phyloP scores from a whole-genome alignment of 106 monocot genomes.

The Acorus calamus region DNA sequence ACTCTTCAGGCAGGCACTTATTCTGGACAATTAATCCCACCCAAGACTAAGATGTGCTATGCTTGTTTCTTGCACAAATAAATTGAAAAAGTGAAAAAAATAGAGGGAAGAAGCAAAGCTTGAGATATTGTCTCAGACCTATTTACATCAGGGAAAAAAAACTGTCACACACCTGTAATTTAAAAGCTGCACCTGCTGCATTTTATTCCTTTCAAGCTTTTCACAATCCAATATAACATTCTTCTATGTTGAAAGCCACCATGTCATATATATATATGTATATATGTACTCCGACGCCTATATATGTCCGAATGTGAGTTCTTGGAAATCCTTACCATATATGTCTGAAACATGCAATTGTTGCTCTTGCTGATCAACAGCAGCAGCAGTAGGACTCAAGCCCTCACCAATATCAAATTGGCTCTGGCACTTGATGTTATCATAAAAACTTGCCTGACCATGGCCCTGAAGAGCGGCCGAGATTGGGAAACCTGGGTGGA shows the following conservation, averaged over 20 bases:
- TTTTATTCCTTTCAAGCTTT: no score
- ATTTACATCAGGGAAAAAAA: no score
- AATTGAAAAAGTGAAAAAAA: no score
- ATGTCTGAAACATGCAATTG: constrained; percentile 28
- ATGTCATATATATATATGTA: neutral
- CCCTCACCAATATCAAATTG: constrained; percentile 33
- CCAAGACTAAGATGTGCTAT: no score
- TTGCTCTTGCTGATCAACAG: constrained; percentile 28
- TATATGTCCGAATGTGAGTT: constrained; percentile 50
- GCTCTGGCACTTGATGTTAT: constrained; percentile 29
- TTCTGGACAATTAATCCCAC: no score
- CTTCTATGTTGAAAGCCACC: constrained; percentile 11
- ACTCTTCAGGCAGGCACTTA: no score
- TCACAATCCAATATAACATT: constrained; percentile 14
- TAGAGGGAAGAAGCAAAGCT: no score
- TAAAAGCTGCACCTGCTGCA: no score
- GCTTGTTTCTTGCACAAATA: no score
- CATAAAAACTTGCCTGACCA: constrained; percentile 15
- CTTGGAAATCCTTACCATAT: constrained; percentile 66
- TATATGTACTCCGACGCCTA: constrained; percentile 21
- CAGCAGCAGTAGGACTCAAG: constrained; percentile 16
- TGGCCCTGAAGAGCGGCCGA: neutral
- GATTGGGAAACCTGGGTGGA: no score
- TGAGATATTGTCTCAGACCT: no score
- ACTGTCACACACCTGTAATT: no score